Conservation (phyloP, 345 rosid genomes). For the Cardamine occulta region DNA sequence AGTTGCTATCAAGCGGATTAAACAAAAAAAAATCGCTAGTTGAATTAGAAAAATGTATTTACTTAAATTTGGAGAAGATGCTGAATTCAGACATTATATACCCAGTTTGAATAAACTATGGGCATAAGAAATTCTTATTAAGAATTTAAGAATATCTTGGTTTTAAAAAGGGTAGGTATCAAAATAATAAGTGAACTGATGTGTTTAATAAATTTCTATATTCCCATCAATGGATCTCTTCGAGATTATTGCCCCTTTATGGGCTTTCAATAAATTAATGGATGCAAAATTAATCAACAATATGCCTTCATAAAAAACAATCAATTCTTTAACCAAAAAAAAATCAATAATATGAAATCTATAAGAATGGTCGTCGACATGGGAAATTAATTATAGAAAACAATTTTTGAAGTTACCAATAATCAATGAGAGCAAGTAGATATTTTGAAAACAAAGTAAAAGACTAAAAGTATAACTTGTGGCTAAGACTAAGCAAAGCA, state of each 20-base stretch:
- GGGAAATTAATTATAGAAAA: not conserved
- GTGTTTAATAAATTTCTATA: not conserved
- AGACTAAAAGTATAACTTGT: slow-evolving; percentile 11
- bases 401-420: not conserved
- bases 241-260: not conserved
- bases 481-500: slow-evolving; percentile 7
- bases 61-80: not conserved
- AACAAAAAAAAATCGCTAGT: not conserved
- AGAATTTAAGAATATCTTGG: not conserved
- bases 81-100: not conserved
- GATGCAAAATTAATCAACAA: not conserved
- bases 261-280: not conserved
- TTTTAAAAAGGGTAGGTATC: not conserved
- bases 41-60: not conserved
- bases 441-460: not conserved
- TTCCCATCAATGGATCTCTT: not conserved
- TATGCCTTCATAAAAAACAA: not conserved
- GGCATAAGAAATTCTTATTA: too few species aligned
- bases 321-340: not conserved
- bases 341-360: not conserved
- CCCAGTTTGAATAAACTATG: not conserved
- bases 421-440: not conserved
- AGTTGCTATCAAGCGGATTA: not conserved
- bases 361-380: not conserved
- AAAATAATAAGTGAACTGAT: not conserved